These are phyloP conservation scores for Colletotrichum gigasporum DNA, from an alignment of 2,329 filamentous ascomycete genomes.

Conservation along the genomic window DNA sequence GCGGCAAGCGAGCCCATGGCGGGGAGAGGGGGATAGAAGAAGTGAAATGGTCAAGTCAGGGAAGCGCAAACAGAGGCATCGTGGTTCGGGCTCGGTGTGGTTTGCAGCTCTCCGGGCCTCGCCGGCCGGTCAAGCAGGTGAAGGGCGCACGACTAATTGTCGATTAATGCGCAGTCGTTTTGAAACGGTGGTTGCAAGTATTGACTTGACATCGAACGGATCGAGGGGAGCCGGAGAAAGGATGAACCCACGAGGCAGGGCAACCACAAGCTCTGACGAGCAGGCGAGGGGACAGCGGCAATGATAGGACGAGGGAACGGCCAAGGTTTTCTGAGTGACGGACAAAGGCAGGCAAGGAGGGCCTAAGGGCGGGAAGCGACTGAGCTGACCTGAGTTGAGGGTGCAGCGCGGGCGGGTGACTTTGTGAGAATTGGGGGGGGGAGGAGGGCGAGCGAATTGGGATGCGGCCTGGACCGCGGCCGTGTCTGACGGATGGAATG, in stretches of 20 bases:
- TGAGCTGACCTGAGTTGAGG: not conserved
- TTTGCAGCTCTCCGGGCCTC: slow-evolving; percentile 12
- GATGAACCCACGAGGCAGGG: slow-evolving; percentile 30
- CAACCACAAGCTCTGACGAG: slow-evolving; percentile 6
- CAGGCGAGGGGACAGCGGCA: slow-evolving; percentile 9
- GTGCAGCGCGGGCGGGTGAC: slow-evolving; percentile 5
- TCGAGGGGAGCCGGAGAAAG: slow-evolving; percentile 29
- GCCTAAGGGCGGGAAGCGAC: slow-evolving; percentile 6
- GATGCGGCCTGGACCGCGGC: slow-evolving; percentile 15
- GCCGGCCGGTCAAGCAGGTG: slow-evolving; percentile 17
- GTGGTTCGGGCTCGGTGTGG: slow-evolving; percentile 22
- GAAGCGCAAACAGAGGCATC: slow-evolving; percentile 28
- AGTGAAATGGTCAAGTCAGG: slow-evolving; percentile 17
- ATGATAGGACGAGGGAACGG: slow-evolving; percentile 26
- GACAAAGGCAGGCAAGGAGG: slow-evolving; percentile 18
- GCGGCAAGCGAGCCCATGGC: slow-evolving; percentile 29
- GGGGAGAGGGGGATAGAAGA: not conserved
- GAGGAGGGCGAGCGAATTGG: slow-evolving; percentile 1
- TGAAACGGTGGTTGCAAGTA: slow-evolving; percentile 27
- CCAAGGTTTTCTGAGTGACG: slow-evolving; percentile 17
- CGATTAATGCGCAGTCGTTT: slow-evolving; percentile 25
- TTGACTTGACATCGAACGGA: slow-evolving; percentile 31
- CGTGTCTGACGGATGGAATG: slow-evolving; percentile 24
- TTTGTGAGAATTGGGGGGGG: not conserved
- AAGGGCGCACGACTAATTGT: slow-evolving; percentile 17